Conservation (phyloP, 2,329 filamentous ascomycete species). For the Botrytis paeoniae region DNA sequence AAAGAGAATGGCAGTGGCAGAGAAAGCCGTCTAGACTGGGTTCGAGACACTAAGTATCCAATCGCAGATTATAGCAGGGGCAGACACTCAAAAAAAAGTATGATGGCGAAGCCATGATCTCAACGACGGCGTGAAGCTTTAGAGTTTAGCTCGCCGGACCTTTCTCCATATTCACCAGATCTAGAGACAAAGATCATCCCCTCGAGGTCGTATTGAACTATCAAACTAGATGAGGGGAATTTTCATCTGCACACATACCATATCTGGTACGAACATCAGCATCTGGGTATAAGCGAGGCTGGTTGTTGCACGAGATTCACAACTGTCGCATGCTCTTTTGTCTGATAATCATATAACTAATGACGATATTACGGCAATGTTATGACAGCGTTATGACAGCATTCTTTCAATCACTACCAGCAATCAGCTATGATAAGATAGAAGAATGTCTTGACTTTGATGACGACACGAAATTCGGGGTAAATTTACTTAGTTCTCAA, state of each 20-base stretch:
- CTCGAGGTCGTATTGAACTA: not conserved
- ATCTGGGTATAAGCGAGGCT: not conserved
- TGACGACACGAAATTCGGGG: slow-evolving; percentile 3
- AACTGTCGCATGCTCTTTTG: not conserved
- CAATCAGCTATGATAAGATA: not conserved
- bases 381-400: not conserved
- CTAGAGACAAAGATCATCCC: not conserved
- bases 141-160: not conserved
- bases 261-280: not conserved
- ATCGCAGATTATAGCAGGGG: not conserved
- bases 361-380: not conserved
- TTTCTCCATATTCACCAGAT: not conserved
- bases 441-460: not conserved
- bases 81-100: not conserved
- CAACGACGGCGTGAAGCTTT: not conserved
- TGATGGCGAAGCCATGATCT: not conserved
- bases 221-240: not conserved
- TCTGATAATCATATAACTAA: not conserved
- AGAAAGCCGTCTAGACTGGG: not conserved
- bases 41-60: not conserved
- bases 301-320: slow-evolving; percentile 8
- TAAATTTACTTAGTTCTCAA: not conserved
- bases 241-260: not conserved
- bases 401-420: not conserved
- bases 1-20: not conserved